These are phyloP conservation scores for Saccharomycopsis fermentans DNA, from an alignment of 805 yeast species.

Conservation along the genomic window DNA sequence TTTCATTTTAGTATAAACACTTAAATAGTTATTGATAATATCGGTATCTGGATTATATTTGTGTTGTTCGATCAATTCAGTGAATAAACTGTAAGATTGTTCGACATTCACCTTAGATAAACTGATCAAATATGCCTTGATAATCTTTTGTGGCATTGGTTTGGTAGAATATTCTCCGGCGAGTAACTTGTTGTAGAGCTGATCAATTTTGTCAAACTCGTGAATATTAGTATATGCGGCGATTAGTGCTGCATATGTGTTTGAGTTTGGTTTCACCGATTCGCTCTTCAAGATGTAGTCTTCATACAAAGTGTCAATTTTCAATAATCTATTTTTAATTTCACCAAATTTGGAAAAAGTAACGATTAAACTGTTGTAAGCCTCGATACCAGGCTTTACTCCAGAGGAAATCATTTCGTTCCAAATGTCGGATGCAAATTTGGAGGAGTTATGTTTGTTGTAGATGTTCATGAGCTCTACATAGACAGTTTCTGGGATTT, in stretches of 20 bases:
- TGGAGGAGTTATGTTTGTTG: slow-evolving; percentile 28
- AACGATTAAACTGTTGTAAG: slow-evolving; percentile 53
- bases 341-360: slow-evolving; percentile 29
- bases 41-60: slow-evolving; percentile 35
- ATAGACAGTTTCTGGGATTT: slow-evolving; percentile 33
- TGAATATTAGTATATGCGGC: slow-evolving; percentile 39
- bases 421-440: slow-evolving; percentile 38
- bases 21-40: slow-evolving; percentile 44
- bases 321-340: slow-evolving; percentile 24
- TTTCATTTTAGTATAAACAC: slow-evolving; percentile 30
- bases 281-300: slow-evolving; percentile 22
- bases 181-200: slow-evolving; percentile 27
- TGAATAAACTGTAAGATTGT: slow-evolving; percentile 14
- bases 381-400: slow-evolving; percentile 31
- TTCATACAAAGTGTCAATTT: slow-evolving; percentile 30
- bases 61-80: slow-evolving; percentile 17
- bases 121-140: slow-evolving; percentile 21
- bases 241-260: slow-evolving; percentile 39
- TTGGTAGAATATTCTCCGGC: neutral
- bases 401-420: slow-evolving; percentile 34
- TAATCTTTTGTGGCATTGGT: slow-evolving; percentile 19
- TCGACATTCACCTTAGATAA: slow-evolving; percentile 15
- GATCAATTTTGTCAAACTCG: slow-evolving; percentile 29
- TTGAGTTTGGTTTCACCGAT: slow-evolving; percentile 31
- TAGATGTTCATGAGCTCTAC: slow-evolving; percentile 38